Evolutionary conservation across 2,329 filamentous ascomycete genomes (phyloP).

Genomic region (Hypomyces rosellus): DNA sequence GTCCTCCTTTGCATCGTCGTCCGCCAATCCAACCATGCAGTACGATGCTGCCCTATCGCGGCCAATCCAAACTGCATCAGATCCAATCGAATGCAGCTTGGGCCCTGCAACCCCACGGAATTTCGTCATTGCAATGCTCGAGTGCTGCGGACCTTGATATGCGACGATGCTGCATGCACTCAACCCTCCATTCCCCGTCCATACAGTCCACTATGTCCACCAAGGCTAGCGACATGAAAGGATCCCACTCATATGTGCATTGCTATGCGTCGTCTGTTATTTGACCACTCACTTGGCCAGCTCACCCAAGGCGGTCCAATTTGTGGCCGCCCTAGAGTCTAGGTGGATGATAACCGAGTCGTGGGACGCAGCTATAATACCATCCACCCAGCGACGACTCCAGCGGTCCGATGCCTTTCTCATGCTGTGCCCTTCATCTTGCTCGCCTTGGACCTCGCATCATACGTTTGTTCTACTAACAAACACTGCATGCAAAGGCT

Average conservation of each 20-base stretch:
- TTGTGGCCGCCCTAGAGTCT: background rate
- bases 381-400: background rate
- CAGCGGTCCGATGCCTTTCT: background rate
- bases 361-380: slow-evolving; percentile 3
- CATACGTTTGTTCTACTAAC: background rate
- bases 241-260: background rate
- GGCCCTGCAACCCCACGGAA: slow-evolving; percentile 1
- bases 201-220: no score
- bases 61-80: background rate
- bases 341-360: background rate
- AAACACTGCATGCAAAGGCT: background rate
- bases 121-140: no score
- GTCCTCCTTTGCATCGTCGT: no score
- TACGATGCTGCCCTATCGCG: no score
- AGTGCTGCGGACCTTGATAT: background rate
- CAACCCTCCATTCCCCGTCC: background rate
- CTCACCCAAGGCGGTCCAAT: background rate
- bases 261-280: slow-evolving; percentile 2
- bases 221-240: background rate
- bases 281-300: background rate
- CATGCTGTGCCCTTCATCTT: background rate
- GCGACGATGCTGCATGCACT: slow-evolving; percentile 8
- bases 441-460: background rate
- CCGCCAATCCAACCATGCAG: no score
- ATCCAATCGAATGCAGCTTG: slow-evolving; percentile 3